These are phyloP conservation scores for Phytophthora meadii DNA, from an alignment of 352 stramenopile genomes.

Conservation along the genomic window DNA sequence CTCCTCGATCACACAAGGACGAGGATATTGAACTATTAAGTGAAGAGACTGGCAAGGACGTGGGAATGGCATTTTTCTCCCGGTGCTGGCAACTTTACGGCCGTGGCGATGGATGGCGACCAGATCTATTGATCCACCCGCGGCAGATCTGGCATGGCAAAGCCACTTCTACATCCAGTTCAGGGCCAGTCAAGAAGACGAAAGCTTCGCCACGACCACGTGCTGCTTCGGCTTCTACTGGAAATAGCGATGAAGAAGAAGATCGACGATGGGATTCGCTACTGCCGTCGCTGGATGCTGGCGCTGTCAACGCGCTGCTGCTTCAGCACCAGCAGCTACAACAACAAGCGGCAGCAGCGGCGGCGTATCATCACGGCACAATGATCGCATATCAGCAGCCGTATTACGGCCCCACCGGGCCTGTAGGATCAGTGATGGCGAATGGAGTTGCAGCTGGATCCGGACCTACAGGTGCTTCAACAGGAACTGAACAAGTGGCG, in stretches of 20 bases:
- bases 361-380: conserved; percentile 36
- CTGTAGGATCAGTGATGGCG: conserved; percentile 12
- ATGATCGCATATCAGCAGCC: conserved; percentile 46
- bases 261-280: conserved; percentile 47
- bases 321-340: conserved; percentile 47
- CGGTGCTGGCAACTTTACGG: conserved; percentile 73
- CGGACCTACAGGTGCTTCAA: neutral
- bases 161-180: conserved; percentile 23
- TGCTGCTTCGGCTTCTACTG: conserved; percentile 15
- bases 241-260: conserved; percentile 38
- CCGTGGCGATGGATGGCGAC: conserved; percentile 77
- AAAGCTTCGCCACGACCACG: conserved; percentile 26
- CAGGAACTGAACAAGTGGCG: conserved; percentile 11
- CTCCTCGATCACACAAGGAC: conserved; percentile 23
- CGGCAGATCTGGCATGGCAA: conserved; percentile 74
- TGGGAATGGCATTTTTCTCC: conserved; percentile 53
- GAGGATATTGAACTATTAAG: conserved; percentile 29
- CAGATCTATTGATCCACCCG: conserved; percentile 81
- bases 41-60: conserved; percentile 38
- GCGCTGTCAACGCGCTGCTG: conserved; percentile 35
- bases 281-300: conserved; percentile 36
- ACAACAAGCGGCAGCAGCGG: conserved; percentile 33
- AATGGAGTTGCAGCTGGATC: conserved; percentile 21
- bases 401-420: conserved; percentile 28
- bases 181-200: conserved; percentile 27